Evolutionary conservation across 1,284 basidiomycete genomes (phyloP).

Genomic region (Heterobasidion parviporum): DNA sequence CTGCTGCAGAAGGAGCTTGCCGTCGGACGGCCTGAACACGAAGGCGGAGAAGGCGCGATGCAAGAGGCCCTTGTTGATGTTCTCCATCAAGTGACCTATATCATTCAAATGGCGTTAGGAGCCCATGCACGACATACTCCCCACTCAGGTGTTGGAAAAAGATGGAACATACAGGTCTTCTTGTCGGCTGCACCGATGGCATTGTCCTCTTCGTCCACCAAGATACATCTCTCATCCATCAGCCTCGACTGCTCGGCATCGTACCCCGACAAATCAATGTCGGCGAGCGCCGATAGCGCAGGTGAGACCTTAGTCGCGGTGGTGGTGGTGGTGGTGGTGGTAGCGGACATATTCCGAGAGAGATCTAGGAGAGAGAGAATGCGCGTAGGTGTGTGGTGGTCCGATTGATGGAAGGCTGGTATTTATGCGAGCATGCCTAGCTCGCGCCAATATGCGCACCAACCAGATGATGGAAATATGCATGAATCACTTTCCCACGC

Average conservation of each 20-base stretch:
- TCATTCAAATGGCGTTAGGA: neutral
- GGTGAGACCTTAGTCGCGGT: constrained; percentile 41
- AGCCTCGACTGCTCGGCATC: constrained; percentile 78
- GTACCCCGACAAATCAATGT: constrained; percentile 68
- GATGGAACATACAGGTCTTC: constrained; percentile 77
- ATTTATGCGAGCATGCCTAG: constrained; percentile 6
- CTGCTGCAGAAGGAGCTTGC: constrained; percentile 92
- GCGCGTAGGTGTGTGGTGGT: neutral
- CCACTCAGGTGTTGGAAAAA: neutral
- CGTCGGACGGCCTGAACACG: constrained; percentile 91
- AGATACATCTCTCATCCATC: constrained; percentile 97
- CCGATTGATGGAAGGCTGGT: constrained; percentile 1
- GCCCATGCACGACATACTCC: neutral
- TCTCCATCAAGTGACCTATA: constrained; percentile 94
- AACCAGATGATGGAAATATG: neutral
- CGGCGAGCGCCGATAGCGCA: constrained; percentile 54
- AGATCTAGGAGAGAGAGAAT: neutral
- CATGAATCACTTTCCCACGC: constrained; percentile 6
- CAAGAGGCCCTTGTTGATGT: constrained; percentile 90
- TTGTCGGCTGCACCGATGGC: constrained; percentile 91
- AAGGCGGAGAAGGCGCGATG: constrained; percentile 99
- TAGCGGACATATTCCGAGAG: constrained; percentile 17
- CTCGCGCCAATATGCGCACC: neutral
- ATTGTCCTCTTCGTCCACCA: constrained; percentile 86
- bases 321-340: constrained; percentile 14